Percentiles rank a stretch among this genome's conserved stretches.
Conservation (phyloP, 1,284 basidiomycete genomes). For the Boletus hoseneyae region DNA sequence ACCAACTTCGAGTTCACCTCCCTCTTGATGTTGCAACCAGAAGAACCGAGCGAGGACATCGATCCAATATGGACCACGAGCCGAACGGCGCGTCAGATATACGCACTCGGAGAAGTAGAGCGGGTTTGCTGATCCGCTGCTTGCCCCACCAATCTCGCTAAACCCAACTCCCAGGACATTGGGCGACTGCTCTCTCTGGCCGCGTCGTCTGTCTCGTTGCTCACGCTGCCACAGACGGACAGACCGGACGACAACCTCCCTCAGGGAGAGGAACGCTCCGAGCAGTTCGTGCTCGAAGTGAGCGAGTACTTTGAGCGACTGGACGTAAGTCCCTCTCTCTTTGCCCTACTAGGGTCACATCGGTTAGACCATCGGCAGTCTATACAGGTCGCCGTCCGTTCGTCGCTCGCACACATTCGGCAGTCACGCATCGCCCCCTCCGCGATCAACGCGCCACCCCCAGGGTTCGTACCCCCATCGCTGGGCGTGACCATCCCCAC, state of each 20-base stretch:
- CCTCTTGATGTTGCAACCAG: constrained; percentile 16
- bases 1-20: no score
- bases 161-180: constrained; percentile 54
- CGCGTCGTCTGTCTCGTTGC: constrained; percentile 69
- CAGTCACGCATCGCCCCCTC: constrained; percentile 80
- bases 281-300: constrained; percentile 78
- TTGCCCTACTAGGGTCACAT: not conserved
- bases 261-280: constrained; percentile 75
- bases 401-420: constrained; percentile 73
- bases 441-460: constrained; percentile 71
- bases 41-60: constrained; percentile 35
- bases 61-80: constrained; percentile 80
- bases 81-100: constrained; percentile 75
- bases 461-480: constrained; percentile 67
- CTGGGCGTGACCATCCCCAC: constrained; percentile 71
- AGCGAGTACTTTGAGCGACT: constrained; percentile 80
- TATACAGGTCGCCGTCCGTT: constrained; percentile 71
- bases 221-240: constrained; percentile 77
- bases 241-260: constrained; percentile 60
- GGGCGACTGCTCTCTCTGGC: constrained; percentile 68
- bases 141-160: not conserved
- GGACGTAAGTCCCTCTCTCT: constrained; percentile 49
- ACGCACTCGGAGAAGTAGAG: constrained; percentile 76
- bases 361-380: constrained; percentile 39
- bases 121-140: constrained; percentile 47